A percentile compares a stretch with the other conserved stretches of the same genome.
Evolutionary conservation across 257 asterid species (phyloP).

Genomic region (Haberlea rhodopensis): DNA sequence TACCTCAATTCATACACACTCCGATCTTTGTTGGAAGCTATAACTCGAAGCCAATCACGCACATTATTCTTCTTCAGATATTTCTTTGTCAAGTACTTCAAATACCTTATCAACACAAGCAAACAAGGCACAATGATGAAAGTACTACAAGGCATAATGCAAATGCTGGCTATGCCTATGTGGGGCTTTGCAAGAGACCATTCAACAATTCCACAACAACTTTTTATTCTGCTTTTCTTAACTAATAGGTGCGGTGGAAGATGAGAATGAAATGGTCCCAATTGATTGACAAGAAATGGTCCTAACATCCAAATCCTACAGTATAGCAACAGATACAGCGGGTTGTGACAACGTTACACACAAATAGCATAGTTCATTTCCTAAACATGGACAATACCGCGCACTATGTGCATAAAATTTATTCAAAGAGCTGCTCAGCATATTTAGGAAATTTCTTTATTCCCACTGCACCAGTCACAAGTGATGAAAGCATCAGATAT

Average conservation of each 20-base stretch:
- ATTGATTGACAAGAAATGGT: no score
- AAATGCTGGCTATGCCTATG: background rate
- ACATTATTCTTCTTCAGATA: slow-evolving; percentile 50
- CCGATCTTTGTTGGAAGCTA: slow-evolving; percentile 38
- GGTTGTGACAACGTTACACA: no score
- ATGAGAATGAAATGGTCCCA: background rate
- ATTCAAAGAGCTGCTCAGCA: background rate
- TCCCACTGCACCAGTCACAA: background rate
- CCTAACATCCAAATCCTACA: no score
- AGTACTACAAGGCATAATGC: background rate
- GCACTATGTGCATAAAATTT: background rate
- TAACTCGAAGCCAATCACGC: slow-evolving; percentile 50
- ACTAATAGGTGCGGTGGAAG: background rate
- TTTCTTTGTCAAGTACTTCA: slow-evolving; percentile 46
- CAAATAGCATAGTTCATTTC: background rate
- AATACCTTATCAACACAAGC: slow-evolving; percentile 29
- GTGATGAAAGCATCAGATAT: no score
- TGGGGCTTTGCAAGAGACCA: background rate
- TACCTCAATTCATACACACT: slow-evolving; percentile 39
- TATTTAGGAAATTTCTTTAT: background rate
- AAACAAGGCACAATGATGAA: background rate
- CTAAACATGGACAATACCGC: background rate
- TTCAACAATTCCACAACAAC: background rate
- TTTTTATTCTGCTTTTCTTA: no score
- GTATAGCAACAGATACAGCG: no score